Percentiles rank a stretch among this genome's conserved stretches.
These are phyloP conservation scores for Corynespora cassiicola DNA, from an alignment of 2,329 filamentous ascomycete genomes.

Conservation along the genomic window DNA sequence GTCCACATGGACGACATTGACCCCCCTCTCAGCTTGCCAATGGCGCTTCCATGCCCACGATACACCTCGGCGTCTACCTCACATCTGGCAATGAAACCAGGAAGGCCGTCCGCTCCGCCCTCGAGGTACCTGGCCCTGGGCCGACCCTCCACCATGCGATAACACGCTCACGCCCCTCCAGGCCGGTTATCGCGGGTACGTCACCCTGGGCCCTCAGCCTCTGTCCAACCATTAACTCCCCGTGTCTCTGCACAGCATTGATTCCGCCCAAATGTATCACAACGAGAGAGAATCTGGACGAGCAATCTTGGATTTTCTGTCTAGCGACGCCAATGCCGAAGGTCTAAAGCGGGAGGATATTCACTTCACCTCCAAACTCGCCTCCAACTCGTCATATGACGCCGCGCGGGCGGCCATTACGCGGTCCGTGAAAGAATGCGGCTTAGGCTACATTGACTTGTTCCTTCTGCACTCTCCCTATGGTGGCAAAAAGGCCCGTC, in stretches of 20 bases:
- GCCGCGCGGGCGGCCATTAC: constrained; percentile 70
- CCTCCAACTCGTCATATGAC: constrained; percentile 72
- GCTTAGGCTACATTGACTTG: constrained; percentile 77
- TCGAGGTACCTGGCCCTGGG: constrained; percentile 53
- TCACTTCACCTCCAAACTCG: constrained; percentile 82
- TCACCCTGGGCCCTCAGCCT: constrained; percentile 12
- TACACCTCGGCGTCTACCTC: constrained; percentile 78
- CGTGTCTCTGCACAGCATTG: constrained; percentile 58
- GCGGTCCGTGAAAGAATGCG: constrained; percentile 68
- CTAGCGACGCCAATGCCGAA: constrained; percentile 52
- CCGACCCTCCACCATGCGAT: constrained; percentile 13
- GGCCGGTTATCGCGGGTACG: constrained; percentile 55
- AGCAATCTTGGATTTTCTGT: constrained; percentile 67
- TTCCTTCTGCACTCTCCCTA: constrained; percentile 83
- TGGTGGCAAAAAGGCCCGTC: constrained; percentile 70
- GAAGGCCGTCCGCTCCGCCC: constrained; percentile 63
- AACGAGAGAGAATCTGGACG: constrained; percentile 76
- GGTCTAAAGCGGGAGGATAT: constrained; percentile 71
- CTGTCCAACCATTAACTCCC: constrained; percentile 28
- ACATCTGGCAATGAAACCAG: constrained; percentile 68
- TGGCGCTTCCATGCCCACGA: constrained; percentile 70
- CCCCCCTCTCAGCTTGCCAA: constrained; percentile 56
- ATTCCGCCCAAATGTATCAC: constrained; percentile 69
- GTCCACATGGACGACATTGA: constrained; percentile 24
- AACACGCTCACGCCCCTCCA: constrained; percentile 34